These are phyloP conservation scores for Pichia gijzeniarum DNA, from an alignment of 805 yeast species.

Conservation along the genomic window DNA sequence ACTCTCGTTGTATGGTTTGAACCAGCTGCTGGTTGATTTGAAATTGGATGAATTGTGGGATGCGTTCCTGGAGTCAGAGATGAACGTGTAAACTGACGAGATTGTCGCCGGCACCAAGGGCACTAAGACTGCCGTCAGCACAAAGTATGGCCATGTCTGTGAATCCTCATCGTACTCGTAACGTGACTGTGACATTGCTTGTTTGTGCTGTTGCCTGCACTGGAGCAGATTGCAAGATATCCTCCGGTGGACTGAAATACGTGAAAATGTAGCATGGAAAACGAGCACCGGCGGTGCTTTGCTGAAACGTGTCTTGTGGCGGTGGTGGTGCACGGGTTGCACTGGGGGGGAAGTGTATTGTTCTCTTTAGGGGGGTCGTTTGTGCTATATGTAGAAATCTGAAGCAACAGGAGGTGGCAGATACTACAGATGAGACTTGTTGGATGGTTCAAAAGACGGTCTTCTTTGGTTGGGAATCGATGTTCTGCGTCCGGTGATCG, in stretches of 20 bases:
- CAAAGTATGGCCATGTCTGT: conserved; percentile 91
- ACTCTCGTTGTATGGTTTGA: conserved; percentile 31
- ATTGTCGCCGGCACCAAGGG: conserved; percentile 53
- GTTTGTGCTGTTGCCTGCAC: not conserved
- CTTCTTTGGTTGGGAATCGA: no score
- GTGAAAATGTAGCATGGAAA: no score
- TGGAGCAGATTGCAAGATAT: no score
- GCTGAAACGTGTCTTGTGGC: conserved; percentile 1
- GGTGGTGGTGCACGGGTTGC: conserved; percentile 6
- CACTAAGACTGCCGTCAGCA: conserved; percentile 62
- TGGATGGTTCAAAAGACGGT: no score
- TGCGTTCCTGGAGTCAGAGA: not conserved
- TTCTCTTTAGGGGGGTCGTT: no score
- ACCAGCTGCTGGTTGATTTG: conserved; percentile 25
- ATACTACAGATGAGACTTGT: no score
- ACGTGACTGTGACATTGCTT: conserved; percentile 42
- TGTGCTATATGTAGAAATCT: no score
- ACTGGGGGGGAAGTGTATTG: no score
- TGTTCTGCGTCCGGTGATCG: no score
- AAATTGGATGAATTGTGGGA: conserved; percentile 1
- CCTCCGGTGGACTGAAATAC: no score
- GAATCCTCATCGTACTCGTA: conserved; percentile 83
- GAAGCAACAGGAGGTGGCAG: no score
- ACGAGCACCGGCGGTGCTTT: conserved; percentile 2
- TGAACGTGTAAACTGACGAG: conserved; percentile 16